phyloP scores from a whole-genome alignment of 2,329 filamentous ascomycete genomes.

The Diplodia scrobiculata region DNA sequence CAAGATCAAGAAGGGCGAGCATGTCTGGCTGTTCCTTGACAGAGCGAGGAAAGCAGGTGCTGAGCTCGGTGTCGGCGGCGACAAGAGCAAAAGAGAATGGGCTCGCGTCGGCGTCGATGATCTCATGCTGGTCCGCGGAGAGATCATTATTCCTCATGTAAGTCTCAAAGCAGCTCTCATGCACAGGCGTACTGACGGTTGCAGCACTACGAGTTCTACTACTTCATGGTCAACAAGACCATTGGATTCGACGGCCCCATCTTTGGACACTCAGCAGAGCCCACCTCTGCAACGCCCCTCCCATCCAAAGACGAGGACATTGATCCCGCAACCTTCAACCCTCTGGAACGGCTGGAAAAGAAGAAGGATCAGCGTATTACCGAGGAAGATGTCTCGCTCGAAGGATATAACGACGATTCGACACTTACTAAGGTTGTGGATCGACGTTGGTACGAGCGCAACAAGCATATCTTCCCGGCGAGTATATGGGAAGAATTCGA shows the following conservation, averaged over 20 bases:
- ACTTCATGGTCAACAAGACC: conserved; percentile 89
- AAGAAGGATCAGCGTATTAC: conserved; percentile 38
- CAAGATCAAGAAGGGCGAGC: conserved; percentile 89
- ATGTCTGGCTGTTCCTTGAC: conserved; percentile 90
- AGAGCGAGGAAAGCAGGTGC: conserved; percentile 88
- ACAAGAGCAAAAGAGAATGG: conserved; percentile 77
- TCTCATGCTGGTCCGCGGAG: conserved; percentile 85
- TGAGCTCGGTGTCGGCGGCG: conserved; percentile 71
- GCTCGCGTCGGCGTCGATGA: conserved; percentile 93
- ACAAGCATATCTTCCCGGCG: conserved; percentile 97
- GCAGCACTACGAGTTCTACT: conserved; percentile 96
- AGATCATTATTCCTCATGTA: conserved; percentile 92
- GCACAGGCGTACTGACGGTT: conserved; percentile 31
- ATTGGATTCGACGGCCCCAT: conserved; percentile 71
- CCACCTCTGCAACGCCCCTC: conserved; percentile 47
- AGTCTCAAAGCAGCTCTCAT: conserved; percentile 45
- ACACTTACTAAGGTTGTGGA: conserved; percentile 90
- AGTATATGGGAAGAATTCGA: conserved; percentile 96
- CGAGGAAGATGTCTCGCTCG: conserved; percentile 51
- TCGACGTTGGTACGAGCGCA: conserved; percentile 92
- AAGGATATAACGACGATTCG: conserved; percentile 78
- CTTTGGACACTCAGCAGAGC: conserved; percentile 70
- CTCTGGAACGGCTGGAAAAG: conserved; percentile 44
- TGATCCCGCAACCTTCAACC: conserved; percentile 45
- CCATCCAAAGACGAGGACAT: conserved; percentile 31